Evolutionary conservation across 371 early-diverging fungal species (phyloP).

Genomic region (Rhizopus sp.): DNA sequence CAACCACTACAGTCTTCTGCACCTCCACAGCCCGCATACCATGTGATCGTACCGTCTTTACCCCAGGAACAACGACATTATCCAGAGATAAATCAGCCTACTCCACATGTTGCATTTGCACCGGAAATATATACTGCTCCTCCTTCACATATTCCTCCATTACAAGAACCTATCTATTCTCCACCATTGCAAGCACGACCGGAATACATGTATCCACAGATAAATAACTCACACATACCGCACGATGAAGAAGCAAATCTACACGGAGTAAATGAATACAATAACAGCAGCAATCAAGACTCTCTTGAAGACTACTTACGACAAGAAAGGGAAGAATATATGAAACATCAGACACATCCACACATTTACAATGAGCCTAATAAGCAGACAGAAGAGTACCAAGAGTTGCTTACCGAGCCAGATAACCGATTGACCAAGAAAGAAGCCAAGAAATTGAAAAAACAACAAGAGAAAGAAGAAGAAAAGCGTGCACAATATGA

Average conservation of each 20-base stretch:
- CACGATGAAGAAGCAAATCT: conserved; percentile 12
- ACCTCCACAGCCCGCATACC: not conserved
- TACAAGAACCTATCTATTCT: conserved; percentile 3
- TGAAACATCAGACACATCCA: conserved; percentile 8
- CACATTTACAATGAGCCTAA: not conserved
- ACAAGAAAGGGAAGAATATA: conserved; percentile 25
- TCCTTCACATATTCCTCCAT: not conserved
- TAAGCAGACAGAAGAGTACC: conserved; percentile 6
- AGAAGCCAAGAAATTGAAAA: conserved; percentile 3
- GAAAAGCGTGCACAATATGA: conserved; percentile 1
- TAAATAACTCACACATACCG: not conserved
- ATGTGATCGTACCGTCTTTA: not conserved
- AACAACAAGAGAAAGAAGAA: conserved; percentile 6
- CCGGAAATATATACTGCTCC: conserved; percentile 8
- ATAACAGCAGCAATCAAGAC: conserved; percentile 1
- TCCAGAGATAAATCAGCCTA: not conserved
- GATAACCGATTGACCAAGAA: not conserved
- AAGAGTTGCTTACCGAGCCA: conserved; percentile 2
- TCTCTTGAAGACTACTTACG: conserved; percentile 14
- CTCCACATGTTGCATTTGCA: conserved; percentile 1
- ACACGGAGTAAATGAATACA: conserved; percentile 6
- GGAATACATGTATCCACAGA: not conserved
- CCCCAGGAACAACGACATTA: not conserved
- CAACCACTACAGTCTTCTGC: not conserved
- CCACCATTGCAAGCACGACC: conserved; percentile 4